Conservation (phyloP, 768 basidiomycete species). For the Pisolithus albus region DNA sequence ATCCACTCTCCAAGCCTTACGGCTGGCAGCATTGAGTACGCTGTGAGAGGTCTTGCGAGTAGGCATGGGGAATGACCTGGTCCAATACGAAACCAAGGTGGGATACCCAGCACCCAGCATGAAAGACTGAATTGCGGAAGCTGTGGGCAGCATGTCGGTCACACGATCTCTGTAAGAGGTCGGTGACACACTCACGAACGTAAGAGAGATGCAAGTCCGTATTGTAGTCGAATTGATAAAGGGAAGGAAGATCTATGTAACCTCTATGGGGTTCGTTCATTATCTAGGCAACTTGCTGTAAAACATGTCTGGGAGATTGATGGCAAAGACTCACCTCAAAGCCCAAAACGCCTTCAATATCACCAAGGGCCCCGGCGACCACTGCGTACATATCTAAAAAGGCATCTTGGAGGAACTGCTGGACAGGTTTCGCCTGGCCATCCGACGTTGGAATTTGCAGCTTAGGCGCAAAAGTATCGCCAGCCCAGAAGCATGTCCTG, state of each 20-base stretch:
- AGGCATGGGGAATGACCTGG: slow-evolving; percentile 83
- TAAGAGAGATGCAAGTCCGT: slow-evolving; percentile 85
- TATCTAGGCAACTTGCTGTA: slow-evolving; percentile 41
- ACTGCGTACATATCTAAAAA: slow-evolving; percentile 74
- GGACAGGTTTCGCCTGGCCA: slow-evolving; percentile 55
- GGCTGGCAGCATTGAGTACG: slow-evolving; percentile 53
- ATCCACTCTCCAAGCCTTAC: slow-evolving; percentile 63
- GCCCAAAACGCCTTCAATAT: slow-evolving; percentile 75
- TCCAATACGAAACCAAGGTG: slow-evolving; percentile 71
- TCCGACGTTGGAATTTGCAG: slow-evolving; percentile 43
- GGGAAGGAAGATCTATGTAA: slow-evolving; percentile 74
- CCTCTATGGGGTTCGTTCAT: slow-evolving; percentile 96
- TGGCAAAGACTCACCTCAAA: slow-evolving; percentile 61
- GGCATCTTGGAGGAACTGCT: slow-evolving; percentile 74
- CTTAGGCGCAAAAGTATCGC: slow-evolving; percentile 79
- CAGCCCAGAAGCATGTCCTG: slow-evolving; percentile 92
- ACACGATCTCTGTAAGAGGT: not conserved
- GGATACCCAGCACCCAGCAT: slow-evolving; percentile 87
- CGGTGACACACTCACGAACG: slow-evolving; percentile 49
- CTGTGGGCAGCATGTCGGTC: slow-evolving; percentile 28
- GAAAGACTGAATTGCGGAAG: slow-evolving; percentile 84
- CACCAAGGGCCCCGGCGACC: slow-evolving; percentile 61
- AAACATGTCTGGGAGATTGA: not conserved
- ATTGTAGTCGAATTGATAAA: slow-evolving; percentile 88
- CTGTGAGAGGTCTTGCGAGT: slow-evolving; percentile 56